phyloP scores from a whole-genome alignment of 768 basidiomycete species.

The Jaapia argillacea region DNA sequence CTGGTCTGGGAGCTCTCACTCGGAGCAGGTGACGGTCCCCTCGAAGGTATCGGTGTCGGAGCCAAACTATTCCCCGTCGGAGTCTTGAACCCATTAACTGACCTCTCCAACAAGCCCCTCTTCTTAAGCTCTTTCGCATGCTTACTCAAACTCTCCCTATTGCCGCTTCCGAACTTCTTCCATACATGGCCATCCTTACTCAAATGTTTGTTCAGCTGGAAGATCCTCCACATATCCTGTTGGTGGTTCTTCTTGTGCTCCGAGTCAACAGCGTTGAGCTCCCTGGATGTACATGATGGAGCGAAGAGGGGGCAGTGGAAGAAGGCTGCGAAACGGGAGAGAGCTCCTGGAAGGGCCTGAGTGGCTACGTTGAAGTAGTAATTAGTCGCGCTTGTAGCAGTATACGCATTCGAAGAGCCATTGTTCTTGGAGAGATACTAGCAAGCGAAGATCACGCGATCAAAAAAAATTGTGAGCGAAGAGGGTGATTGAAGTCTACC shows the following conservation, averaged over 20 bases:
- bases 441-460: too few relatives aligned
- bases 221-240: slow-evolving; percentile 85
- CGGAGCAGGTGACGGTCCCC: slow-evolving; percentile 47
- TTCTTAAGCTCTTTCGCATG: slow-evolving; percentile 48
- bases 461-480: slow-evolving; percentile 6
- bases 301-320: slow-evolving; percentile 91
- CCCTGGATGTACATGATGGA: slow-evolving; percentile 76
- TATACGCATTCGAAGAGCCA: slow-evolving; percentile 88
- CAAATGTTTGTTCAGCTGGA: slow-evolving; percentile 86
- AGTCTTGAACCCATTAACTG: neutral
- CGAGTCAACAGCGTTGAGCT: slow-evolving; percentile 93
- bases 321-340: slow-evolving; percentile 75
- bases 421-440: slow-evolving; percentile 76
- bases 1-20: slow-evolving; percentile 42
- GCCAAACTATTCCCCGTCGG: slow-evolving; percentile 10
- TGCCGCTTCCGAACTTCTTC: slow-evolving; percentile 89
- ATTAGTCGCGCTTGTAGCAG: slow-evolving; percentile 85
- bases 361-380: slow-evolving; percentile 72
- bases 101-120: slow-evolving; percentile 30
- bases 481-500: slow-evolving; percentile 24
- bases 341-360: slow-evolving; percentile 52
- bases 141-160: slow-evolving; percentile 59
- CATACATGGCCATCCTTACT: slow-evolving; percentile 73
- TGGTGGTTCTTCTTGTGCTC: slow-evolving; percentile 97
- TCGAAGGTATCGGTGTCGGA: slow-evolving; percentile 40